Base-by-base conservation (phyloP, 73 alveolate genomes). In the Urostyla sp. region DNA sequence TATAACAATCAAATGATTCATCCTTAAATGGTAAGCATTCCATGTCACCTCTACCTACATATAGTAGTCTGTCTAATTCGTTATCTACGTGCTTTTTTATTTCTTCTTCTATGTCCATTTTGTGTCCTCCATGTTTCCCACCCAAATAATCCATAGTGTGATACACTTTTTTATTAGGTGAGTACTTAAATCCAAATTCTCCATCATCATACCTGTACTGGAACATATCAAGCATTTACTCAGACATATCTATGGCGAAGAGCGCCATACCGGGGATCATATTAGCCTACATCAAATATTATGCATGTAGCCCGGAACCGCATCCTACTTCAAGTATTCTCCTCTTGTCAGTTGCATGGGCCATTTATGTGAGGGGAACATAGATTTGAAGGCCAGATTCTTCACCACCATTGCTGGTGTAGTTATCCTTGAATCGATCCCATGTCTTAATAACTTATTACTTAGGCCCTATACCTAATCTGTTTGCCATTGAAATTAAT, bases 21-120 rank as follows among this genome's bases (percentile, higher is more conserved):
- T 74, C 90, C 18, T 72, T 72, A 56, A 59, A 88, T 18, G 95
- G 95, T 11, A 88, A 84, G 11, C 55, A 24, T 49, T 91, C 95
- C 44, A 69, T 84, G 52, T 87, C 83, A 11, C 87, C 90, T 24
- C 31, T 38, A 51, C 75, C 37, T 13, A 77, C 73, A 84, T 28
- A 18, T 1, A 69, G 60, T 52, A 35, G 34, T 45, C 56, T 56
- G 21, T 72, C 54, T 4, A 48, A 2, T 16, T 69, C 83, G 8
- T 18, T 27, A 5, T 7, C 52, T 1, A 2, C 15, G 3, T 69
- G 11, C n/a, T 21, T 13, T 8, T 27, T 69, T 8, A 69, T 8
- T 18, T 7, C 24, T 24, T 69, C 38, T 46, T 69, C 83, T 3
- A 69, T 8, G 38, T 69, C 83, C 20, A 38, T 43, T 3, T 57